phyloP scores from a whole-genome alignment of 768 basidiomycete genomes.

The Suillus subluteus region DNA sequence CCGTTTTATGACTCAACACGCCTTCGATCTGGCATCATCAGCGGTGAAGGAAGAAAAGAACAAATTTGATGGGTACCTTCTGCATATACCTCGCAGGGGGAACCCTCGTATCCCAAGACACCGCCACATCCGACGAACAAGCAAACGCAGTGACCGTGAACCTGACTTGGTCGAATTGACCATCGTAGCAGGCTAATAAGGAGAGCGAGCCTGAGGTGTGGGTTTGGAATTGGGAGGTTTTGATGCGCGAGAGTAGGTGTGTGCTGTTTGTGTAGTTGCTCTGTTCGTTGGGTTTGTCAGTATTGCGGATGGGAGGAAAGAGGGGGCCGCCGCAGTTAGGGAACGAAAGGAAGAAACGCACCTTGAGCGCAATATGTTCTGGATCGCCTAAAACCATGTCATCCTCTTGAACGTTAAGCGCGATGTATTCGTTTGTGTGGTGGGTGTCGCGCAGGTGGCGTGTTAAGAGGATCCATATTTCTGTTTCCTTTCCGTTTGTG shows the following conservation, averaged over 20 bases:
- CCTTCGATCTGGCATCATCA: constrained; percentile 54
- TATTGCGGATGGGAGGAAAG: neutral
- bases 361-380: constrained; percentile 43
- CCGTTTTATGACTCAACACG: constrained; percentile 64
- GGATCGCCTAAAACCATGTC: constrained; percentile 41
- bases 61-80: constrained; percentile 28
- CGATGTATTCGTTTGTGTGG: constrained; percentile 67
- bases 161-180: constrained; percentile 57
- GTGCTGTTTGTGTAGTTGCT: constrained; percentile 45
- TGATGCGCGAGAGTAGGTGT: constrained; percentile 40
- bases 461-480: constrained; percentile 82
- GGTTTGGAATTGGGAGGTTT: neutral
- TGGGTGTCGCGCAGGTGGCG: constrained; percentile 72
- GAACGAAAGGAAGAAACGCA: constrained; percentile 16
- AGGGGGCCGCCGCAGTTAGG: constrained; percentile 5
- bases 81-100: constrained; percentile 42
- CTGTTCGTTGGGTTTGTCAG: constrained; percentile 27
- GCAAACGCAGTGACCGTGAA: constrained; percentile 69
- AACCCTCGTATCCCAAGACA: constrained; percentile 52
- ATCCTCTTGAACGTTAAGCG: constrained; percentile 47
- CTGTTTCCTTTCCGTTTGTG: constrained; percentile 22
- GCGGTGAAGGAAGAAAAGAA: neutral
- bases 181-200: constrained; percentile 72
- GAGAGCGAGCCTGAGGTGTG: constrained; percentile 43
- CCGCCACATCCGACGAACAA: constrained; percentile 28